Conservation (phyloP, 208 protist species). For the Phytomonas francai region DNA sequence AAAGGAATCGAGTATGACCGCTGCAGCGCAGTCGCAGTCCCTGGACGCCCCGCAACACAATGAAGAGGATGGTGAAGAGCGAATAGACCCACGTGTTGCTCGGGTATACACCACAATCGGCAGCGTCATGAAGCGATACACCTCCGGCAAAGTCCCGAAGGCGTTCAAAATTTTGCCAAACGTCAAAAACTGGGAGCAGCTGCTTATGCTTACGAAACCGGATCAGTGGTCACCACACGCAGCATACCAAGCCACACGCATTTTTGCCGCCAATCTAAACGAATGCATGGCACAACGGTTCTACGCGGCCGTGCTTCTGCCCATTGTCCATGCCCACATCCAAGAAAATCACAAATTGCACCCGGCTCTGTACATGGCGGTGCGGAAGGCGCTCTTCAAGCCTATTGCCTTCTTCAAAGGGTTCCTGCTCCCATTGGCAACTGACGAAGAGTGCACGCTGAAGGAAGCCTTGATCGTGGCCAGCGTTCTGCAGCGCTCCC, state of each 20-base stretch:
- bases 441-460: constrained; percentile 92
- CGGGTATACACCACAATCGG: constrained; percentile 93
- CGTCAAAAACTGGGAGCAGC: constrained; percentile 96
- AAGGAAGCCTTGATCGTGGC: constrained; percentile 94
- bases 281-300: constrained; percentile 95
- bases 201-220: constrained; percentile 95
- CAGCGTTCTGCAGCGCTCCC: constrained; percentile 88
- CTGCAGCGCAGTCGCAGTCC: neutral
- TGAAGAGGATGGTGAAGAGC: constrained; percentile 23
- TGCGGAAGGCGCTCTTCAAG: constrained; percentile 98
- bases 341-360: constrained; percentile 92
- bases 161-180: constrained; percentile 98
- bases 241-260: constrained; percentile 92
- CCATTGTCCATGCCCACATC: constrained; percentile 84
- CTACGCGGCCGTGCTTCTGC: constrained; percentile 97
- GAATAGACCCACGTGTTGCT: constrained; percentile 76
- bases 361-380: constrained; percentile 96
- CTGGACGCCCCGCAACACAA: neutral
- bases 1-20: constrained; percentile 37
- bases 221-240: constrained; percentile 94
- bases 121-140: constrained; percentile 92
- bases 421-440: constrained; percentile 95
- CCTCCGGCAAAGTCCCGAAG: constrained; percentile 98
- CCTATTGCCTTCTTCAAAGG: constrained; percentile 99
- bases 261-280: constrained; percentile 97